Evolutionary conservation across 352 stramenopile genomes (phyloP).

Genomic region (Phytopythium chamaehyphon): DNA sequence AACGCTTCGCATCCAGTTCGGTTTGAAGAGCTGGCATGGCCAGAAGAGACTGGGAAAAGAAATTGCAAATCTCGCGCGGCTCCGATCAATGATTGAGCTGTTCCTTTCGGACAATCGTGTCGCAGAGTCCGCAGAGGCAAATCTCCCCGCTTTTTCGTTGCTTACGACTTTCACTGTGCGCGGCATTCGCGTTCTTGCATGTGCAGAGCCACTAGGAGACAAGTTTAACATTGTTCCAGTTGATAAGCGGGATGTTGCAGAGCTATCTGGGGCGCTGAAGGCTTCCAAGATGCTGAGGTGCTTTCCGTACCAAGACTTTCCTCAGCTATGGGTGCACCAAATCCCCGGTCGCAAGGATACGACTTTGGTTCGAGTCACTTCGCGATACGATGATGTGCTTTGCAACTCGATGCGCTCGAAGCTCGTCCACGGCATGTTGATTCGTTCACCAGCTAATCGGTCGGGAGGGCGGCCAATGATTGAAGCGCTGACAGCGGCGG

Average conservation of each 20-base stretch:
- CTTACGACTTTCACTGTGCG: constrained; percentile 57
- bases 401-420: constrained; percentile 55
- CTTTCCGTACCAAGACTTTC: constrained; percentile 68
- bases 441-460: constrained; percentile 21
- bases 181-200: constrained; percentile 49
- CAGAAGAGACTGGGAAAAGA: constrained; percentile 63
- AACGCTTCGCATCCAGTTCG: constrained; percentile 58
- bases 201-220: constrained; percentile 36
- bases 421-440: constrained; percentile 51
- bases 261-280: constrained; percentile 40
- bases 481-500: constrained; percentile 42
- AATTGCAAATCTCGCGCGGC: constrained; percentile 35
- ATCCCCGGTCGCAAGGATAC: constrained; percentile 32
- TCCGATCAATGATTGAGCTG: constrained; percentile 52
- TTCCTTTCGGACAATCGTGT: constrained; percentile 32
- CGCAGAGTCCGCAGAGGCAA: constrained; percentile 27
- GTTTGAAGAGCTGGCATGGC: constrained; percentile 61
- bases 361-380: constrained; percentile 36
- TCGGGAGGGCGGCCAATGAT: constrained; percentile 12
- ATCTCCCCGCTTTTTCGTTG: constrained; percentile 49
- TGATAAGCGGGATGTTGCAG: constrained; percentile 42
- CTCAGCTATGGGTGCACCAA: constrained; percentile 44
- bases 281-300: constrained; percentile 43
- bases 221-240: constrained; percentile 32
- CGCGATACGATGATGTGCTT: constrained; percentile 62